These are phyloP conservation scores for Talaromyces thailandensis DNA, from an alignment of 495 filamentous ascomycete species.

Conservation along the genomic window DNA sequence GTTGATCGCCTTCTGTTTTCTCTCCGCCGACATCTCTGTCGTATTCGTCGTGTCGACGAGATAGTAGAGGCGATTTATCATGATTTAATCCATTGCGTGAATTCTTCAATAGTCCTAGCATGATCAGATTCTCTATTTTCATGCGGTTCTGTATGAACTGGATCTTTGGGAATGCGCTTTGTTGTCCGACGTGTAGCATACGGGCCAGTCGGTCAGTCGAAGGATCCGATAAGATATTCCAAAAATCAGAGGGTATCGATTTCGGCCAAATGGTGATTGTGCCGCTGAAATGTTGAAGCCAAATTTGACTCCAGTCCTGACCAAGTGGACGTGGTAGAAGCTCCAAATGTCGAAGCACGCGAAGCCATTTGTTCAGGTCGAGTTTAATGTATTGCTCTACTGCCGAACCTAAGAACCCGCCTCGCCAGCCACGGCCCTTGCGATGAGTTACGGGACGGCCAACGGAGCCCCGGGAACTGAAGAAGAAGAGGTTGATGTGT, in stretches of 20 bases:
- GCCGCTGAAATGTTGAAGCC: slow-evolving; percentile 89
- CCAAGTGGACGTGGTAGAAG: slow-evolving; percentile 83
- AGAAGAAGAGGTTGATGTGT: slow-evolving; percentile 97
- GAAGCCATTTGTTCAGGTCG: slow-evolving; percentile 93
- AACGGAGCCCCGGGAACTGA: slow-evolving; percentile 83
- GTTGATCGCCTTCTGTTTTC: not conserved
- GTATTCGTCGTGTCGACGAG: slow-evolving; percentile 13
- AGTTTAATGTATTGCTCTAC: slow-evolving; percentile 91
- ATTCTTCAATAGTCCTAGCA: slow-evolving; percentile 58
- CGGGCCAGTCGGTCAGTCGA: slow-evolving; percentile 60
- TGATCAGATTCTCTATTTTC: slow-evolving; percentile 71
- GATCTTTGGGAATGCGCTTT: slow-evolving; percentile 79
- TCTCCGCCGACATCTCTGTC: not conserved
- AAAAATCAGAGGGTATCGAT: slow-evolving; percentile 65
- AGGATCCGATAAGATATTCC: slow-evolving; percentile 78
- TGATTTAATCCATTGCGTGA: slow-evolving; percentile 18
- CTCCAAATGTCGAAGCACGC: slow-evolving; percentile 84
- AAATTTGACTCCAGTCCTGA: slow-evolving; percentile 93
- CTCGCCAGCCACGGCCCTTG: slow-evolving; percentile 87
- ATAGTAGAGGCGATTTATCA: slow-evolving; percentile 18
- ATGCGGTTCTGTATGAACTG: slow-evolving; percentile 83
- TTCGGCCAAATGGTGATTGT: slow-evolving; percentile 96
- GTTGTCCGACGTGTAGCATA: slow-evolving; percentile 85
- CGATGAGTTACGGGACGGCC: slow-evolving; percentile 92
- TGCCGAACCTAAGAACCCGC: slow-evolving; percentile 86